phyloP scores from a whole-genome alignment of 768 basidiomycete species.

The Boletus fagicola region DNA sequence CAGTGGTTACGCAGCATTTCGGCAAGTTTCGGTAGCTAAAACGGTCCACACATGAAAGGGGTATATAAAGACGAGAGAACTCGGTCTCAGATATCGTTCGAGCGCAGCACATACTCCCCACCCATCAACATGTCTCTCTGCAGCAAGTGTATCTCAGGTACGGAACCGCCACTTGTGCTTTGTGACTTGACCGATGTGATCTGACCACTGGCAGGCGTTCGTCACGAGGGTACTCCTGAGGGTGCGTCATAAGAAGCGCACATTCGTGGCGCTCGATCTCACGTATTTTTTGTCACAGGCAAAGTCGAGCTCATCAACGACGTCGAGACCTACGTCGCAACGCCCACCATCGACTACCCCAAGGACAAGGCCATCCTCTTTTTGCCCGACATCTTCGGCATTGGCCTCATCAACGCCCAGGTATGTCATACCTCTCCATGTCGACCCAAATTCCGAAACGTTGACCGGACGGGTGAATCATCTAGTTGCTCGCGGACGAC shows the following conservation, averaged over 20 bases:
- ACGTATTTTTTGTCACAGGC: constrained; percentile 34
- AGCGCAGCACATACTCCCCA: not conserved
- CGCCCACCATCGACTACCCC: constrained; percentile 47
- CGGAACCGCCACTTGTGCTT: not conserved
- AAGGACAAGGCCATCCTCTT: constrained; percentile 57
- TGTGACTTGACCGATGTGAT: not conserved
- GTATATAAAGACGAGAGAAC: constrained; percentile 15
- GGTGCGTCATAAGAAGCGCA: constrained; percentile 29
- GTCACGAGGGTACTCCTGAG: constrained; percentile 47
- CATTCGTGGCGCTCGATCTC: not conserved
- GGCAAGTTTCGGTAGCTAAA: not conserved
- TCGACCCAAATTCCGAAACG: not conserved
- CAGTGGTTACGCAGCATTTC: no score
- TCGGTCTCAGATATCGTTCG: not conserved
- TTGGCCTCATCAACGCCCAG: constrained; percentile 44
- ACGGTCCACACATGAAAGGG: not conserved
- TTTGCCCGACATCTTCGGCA: constrained; percentile 53
- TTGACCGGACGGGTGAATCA: not conserved
- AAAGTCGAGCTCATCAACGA: constrained; percentile 42
- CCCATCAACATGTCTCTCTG: constrained; percentile 47
- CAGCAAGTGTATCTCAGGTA: constrained; percentile 55
- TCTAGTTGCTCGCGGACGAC: constrained; percentile 44
- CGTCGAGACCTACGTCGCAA: constrained; percentile 51
- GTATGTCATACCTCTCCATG: constrained; percentile 26
- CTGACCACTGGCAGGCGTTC: constrained; percentile 37